These are phyloP conservation scores for Dalbergia oliveri DNA, from an alignment of 306 rosid genomes.

Conservation along the genomic window DNA sequence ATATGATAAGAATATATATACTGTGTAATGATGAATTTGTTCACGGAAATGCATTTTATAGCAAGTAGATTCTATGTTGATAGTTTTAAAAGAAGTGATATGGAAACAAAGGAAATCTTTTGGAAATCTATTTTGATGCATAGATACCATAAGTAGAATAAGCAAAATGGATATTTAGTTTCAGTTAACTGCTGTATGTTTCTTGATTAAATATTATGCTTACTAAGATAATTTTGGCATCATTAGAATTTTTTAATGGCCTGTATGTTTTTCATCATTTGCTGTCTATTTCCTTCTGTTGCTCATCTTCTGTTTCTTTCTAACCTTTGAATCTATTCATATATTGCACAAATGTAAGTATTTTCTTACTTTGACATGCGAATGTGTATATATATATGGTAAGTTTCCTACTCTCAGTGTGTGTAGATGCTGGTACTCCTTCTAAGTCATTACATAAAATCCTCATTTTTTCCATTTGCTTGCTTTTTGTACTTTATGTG, in stretches of 20 bases:
- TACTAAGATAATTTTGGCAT: no score
- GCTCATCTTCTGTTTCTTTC: neutral
- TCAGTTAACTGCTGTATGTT: neutral
- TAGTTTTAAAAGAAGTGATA: neutral
- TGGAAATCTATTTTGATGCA: slow-evolving; percentile 4
- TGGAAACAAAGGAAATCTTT: neutral
- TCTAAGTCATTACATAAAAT: no score
- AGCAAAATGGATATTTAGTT: neutral
- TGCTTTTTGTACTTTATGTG: neutral
- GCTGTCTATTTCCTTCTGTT: neutral
- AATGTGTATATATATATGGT: neutral
- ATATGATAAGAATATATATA: neutral
- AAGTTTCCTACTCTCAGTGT: neutral
- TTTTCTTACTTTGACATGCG: neutral
- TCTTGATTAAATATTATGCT: no score
- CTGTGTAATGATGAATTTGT: neutral
- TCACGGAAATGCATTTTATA: neutral
- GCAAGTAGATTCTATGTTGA: neutral
- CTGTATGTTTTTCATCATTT: neutral
- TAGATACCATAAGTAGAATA: neutral
- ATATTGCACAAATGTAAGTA: neutral
- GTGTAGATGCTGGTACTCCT: neutral
- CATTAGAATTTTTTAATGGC: no score
- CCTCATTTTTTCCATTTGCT: neutral
- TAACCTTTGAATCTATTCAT: neutral